Evolutionary conservation across 495 filamentous ascomycete species (phyloP).

Genomic region (Talaromyces adpressus): DNA sequence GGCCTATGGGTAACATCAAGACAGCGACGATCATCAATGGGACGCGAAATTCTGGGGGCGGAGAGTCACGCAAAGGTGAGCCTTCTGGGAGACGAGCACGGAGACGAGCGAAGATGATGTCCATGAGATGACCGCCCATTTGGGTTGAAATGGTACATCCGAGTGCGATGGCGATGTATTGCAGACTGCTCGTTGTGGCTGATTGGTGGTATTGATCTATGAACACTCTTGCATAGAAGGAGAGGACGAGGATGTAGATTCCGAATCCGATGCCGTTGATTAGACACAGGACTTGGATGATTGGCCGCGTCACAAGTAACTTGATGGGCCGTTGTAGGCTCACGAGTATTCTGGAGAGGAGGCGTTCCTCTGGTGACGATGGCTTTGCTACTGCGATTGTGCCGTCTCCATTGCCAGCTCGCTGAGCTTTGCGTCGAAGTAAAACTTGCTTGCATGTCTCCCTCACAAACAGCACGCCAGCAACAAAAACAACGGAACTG

Average conservation of each 20-base stretch:
- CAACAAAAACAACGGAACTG: slow-evolving; percentile 43
- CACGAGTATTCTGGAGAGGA: slow-evolving; percentile 20
- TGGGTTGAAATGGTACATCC: slow-evolving; percentile 54
- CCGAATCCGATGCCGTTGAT: slow-evolving; percentile 58
- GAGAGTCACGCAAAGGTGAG: slow-evolving; percentile 35
- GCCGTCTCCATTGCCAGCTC: not conserved
- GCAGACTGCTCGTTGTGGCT: slow-evolving; percentile 46
- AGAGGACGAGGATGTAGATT: slow-evolving; percentile 52
- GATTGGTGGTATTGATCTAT: slow-evolving; percentile 38
- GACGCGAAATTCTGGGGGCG: slow-evolving; percentile 52
- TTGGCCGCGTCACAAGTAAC: slow-evolving; percentile 42
- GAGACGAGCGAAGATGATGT: slow-evolving; percentile 44
- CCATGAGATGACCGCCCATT: slow-evolving; percentile 29
- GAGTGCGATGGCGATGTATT: slow-evolving; percentile 53
- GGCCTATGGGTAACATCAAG: slow-evolving; percentile 47
- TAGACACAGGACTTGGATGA: slow-evolving; percentile 42
- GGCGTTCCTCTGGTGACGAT: slow-evolving; percentile 28
- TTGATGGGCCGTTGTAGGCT: slow-evolving; percentile 36
- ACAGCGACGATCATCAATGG: slow-evolving; percentile 51
- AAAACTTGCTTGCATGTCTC: slow-evolving; percentile 56
- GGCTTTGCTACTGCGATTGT: slow-evolving; percentile 44
- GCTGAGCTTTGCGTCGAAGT: slow-evolving; percentile 41
- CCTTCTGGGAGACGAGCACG: slow-evolving; percentile 41
- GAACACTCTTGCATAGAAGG: slow-evolving; percentile 47
- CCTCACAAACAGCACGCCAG: slow-evolving; percentile 49